Percentiles rank a stretch among this genome's conserved stretches.
These are phyloP conservation scores for Daldinia loculata DNA, from an alignment of 495 filamentous ascomycete genomes.

Conservation along the genomic window DNA sequence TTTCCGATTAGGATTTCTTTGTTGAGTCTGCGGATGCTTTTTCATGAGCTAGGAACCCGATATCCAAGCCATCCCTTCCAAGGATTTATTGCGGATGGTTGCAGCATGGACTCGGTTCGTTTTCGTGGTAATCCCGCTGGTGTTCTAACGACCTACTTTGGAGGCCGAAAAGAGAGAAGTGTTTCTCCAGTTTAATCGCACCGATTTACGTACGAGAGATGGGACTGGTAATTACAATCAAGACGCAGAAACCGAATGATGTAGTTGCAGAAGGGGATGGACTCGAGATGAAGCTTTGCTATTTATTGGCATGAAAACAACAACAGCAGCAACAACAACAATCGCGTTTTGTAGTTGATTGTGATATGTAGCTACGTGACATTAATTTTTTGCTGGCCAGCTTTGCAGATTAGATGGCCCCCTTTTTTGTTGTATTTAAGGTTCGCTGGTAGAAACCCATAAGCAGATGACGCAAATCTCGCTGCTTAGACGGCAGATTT, in stretches of 20 bases:
- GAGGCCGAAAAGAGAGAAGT: slow-evolving; percentile 4
- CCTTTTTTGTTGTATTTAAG: background rate
- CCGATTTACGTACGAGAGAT: slow-evolving; percentile 13
- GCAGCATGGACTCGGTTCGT: background rate
- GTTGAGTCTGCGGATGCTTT: slow-evolving; percentile 5
- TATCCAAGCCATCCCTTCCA: slow-evolving; percentile 4
- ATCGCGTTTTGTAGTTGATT: slow-evolving; percentile 5
- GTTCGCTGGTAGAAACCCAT: background rate
- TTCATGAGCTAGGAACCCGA: background rate
- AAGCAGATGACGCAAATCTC: background rate
- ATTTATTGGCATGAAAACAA: slow-evolving; percentile 3
- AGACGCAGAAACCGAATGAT: slow-evolving; percentile 11
- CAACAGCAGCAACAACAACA: background rate
- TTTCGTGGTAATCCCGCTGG: background rate
- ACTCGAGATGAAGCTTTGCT: slow-evolving; percentile 20
- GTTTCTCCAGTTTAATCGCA: slow-evolving; percentile 16
- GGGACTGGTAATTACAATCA: background rate
- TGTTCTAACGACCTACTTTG: slow-evolving; percentile 18
- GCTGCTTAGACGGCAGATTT: slow-evolving; percentile 1
- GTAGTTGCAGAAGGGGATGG: slow-evolving; percentile 16
- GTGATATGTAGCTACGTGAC: background rate
- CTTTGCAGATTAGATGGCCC: slow-evolving; percentile 1
- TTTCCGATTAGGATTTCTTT: slow-evolving; percentile 21
- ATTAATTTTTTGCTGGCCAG: background rate
- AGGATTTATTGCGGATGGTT: slow-evolving; percentile 14